Base-by-base conservation (phyloP, 345 rosid genomes). In the Murraya koenigii region DNA sequence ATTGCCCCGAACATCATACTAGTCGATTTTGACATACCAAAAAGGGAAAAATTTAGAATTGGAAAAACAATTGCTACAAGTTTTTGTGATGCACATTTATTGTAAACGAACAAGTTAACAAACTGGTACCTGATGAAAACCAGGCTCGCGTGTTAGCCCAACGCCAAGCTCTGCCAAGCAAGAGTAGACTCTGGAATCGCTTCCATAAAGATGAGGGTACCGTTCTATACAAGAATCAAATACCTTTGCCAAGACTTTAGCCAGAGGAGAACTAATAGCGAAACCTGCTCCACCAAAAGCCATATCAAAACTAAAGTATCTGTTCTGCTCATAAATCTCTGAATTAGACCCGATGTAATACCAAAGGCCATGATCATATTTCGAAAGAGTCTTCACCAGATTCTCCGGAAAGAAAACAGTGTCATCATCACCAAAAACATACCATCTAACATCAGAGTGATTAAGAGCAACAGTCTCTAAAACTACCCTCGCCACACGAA, bases 131-230 rank as follows among this genome's bases (percentile, higher is more conserved):
- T 95, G 97, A 87, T 93, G 99, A 77, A 95, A 95, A 47, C 99
- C 98, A 10, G 98, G 93, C 74, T 95, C 99, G 22, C 68, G 88
- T 25, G 93, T 87, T 76, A 89, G 76, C 30, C 87, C 87, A 20
- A 95, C 85, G 8, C 99, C 96, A 23, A 95, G 97, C 87, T 95
- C 99, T 9, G 90, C 81, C 75, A 93, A 82, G 85, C 99, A 95
- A 71, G 86, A 83, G 72, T 84, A 87, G 69, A 93, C 49, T 72
- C 99, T 84, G 22, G 92, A 79, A 77, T 93, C 99, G 19, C 96
- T 91, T 60, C 97, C 97, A 44, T 92, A 93, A 30, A 95, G 88
- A 89, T 91, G 96, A 25, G 93, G 92, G 74, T 93, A 92, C 17
- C 99, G 74, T 71, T 88, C 84, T n/a, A 93, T 84, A 74, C 99